Conservation (phyloP, 1,284 basidiomycete species). For the Schizopora paradoxa region DNA sequence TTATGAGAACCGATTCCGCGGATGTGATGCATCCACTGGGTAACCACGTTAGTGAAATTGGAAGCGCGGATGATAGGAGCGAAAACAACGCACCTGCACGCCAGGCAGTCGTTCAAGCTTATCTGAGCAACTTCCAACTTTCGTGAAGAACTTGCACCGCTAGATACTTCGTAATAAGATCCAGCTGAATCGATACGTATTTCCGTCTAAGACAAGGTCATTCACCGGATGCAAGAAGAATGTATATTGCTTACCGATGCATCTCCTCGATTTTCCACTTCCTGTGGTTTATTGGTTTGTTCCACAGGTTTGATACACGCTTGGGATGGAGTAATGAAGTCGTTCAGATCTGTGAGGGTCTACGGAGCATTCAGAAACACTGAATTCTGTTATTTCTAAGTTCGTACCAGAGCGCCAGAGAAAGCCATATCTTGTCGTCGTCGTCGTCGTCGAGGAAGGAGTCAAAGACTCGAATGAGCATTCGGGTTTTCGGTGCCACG, state of each 20-base stretch:
- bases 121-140: conserved; percentile 91
- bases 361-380: conserved; percentile 26
- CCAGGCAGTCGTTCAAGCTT: conserved; percentile 92
- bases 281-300: conserved; percentile 45
- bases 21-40: conserved; percentile 94
- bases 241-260: conserved; percentile 46
- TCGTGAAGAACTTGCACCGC: conserved; percentile 30
- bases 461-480: too few relatives aligned
- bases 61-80: conserved; percentile 4
- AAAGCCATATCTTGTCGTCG: conserved; percentile 89
- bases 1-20: conserved; percentile 95
- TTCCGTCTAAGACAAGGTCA: conserved; percentile 60
- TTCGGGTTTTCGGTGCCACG: too few relatives aligned
- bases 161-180: conserved; percentile 70
- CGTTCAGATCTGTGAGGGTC: conserved; percentile 94
- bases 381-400: conserved; percentile 4
- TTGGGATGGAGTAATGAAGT: conserved; percentile 96
- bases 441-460: too few relatives aligned
- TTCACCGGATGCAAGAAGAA: conserved; percentile 10
- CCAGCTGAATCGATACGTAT: conserved; percentile 82
- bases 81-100: conserved; percentile 62
- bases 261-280: conserved; percentile 44
- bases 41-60: conserved; percentile 12
- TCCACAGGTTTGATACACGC: conserved; percentile 97
- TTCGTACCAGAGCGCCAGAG: conserved; percentile 80